Evolutionary conservation across 306 rosid species (phyloP), one percentile per base, ranked within the genome.

Genomic region (Biancaea sappan): DNA sequence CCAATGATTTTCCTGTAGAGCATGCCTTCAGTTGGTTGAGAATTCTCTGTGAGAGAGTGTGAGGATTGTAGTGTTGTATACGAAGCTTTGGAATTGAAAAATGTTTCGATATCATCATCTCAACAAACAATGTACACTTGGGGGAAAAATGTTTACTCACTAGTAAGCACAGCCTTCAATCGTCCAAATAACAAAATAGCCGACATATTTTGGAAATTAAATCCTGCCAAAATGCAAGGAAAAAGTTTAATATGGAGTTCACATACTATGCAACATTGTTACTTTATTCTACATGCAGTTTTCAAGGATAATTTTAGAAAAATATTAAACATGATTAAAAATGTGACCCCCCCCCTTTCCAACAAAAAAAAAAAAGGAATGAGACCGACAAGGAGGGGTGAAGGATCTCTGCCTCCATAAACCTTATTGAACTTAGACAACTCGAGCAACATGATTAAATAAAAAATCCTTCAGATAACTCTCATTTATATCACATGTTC

Each of bases 11-110:
- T 4, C 50, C 0, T 2, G 15, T 63, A 0, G 78, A 77, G 40
- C 94, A 87, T 78, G 69, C 38, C 69, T 87, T 88, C 9, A 87
- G 52, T 44, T 73, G 81, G 15, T 72, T 28, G 15, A 86, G 72
- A 32, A 81, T 38, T 65, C 78, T 57, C 24, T 81, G 83, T 24
- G 66, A 84, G 29, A 77, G 80, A 47, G 52, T 63, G 31, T 62
- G 77, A 9, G 31, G 25, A 22, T 61, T 34, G 69, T 66, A 56
- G 51, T 41, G 69, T 35, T 73, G 64, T 41, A 58, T 11, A 56
- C 50, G 51, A 52, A 6, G 4, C 48, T 57, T 64, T 13, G 48
- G 24, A 32, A 71, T 35, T 71, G 58, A 53, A 13, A 19, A 54
- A 21, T 29, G 34, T 46, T 40, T 76, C 4, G 28, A 31, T 2